Conservation (phyloP, 176 grass and related monocot genomes). For the Puya raimondii region DNA sequence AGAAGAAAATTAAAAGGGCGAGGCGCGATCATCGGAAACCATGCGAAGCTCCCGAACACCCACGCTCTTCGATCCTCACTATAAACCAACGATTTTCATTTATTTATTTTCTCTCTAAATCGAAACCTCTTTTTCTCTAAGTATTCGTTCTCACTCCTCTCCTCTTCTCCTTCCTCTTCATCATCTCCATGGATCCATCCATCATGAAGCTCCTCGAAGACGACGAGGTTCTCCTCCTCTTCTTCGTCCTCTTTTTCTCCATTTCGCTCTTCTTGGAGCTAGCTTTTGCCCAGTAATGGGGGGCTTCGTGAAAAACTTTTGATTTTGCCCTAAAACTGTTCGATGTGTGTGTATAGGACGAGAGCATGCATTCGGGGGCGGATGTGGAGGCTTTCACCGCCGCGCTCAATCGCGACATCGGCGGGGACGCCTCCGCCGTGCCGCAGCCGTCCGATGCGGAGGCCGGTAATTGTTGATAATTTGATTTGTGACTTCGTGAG, state of each 20-base stretch:
- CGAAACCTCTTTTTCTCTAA: too few relatives aligned
- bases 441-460: conserved; percentile 34
- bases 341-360: conserved; percentile 51
- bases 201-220: conserved; percentile 92
- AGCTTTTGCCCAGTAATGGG: neutral
- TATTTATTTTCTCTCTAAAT: too few relatives aligned
- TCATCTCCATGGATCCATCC: conserved; percentile 52
- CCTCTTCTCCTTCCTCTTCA: neutral
- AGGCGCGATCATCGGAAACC: too few relatives aligned
- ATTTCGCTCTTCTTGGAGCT: conserved; percentile 9
- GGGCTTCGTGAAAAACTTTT: too few relatives aligned
- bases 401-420: conserved; percentile 85
- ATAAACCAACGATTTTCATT: too few relatives aligned
- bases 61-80: too few relatives aligned
- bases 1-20: too few relatives aligned
- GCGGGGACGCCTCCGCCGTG: conserved; percentile 27
- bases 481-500: neutral
- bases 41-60: too few relatives aligned
- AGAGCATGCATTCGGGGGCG: conserved; percentile 88
- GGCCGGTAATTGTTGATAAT: conserved; percentile 26
- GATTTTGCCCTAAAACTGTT: conserved; percentile 6
- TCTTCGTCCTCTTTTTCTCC: conserved; percentile 2
- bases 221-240: conserved; percentile 49
- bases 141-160: neutral
- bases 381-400: conserved; percentile 90